Conservation (phyloP, 148 eudicot genomes). For the Rhododendron mucronatum region DNA sequence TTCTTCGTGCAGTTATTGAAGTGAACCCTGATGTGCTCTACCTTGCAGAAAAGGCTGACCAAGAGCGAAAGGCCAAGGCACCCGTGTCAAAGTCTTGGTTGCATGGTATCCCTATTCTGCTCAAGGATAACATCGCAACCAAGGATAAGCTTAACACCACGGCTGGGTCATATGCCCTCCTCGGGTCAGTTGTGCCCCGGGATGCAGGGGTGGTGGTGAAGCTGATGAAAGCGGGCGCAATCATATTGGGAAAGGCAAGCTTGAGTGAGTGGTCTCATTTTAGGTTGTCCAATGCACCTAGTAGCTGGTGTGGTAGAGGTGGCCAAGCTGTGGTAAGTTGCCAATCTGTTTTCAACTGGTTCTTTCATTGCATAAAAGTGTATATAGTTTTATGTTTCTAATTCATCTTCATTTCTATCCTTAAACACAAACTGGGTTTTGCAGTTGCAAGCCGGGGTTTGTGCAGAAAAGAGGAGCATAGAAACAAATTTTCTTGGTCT, state of each 20-base stretch:
- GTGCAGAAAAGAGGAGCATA: neutral
- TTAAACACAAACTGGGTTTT: neutral
- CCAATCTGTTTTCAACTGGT: neutral
- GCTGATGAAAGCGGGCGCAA: constrained; percentile 31
- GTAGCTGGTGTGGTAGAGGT: constrained; percentile 32
- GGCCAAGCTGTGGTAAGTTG: constrained; percentile 33
- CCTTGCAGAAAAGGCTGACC: constrained; percentile 28
- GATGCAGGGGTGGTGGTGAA: constrained; percentile 22
- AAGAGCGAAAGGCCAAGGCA: constrained; percentile 17
- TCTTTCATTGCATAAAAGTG: neutral
- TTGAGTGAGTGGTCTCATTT: constrained; percentile 33
- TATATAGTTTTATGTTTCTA: neutral
- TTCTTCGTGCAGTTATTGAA: constrained; percentile 30
- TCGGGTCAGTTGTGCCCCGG: constrained; percentile 25
- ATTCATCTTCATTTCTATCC: neutral
- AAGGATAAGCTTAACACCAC: constrained; percentile 40
- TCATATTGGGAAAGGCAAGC: constrained; percentile 38
- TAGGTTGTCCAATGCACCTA: constrained; percentile 1
- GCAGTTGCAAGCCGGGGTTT: neutral
- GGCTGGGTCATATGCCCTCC: constrained; percentile 34
- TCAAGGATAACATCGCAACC: constrained; percentile 40
- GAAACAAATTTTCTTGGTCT: neutral
- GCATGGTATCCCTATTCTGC: constrained; percentile 32
- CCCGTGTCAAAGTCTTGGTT: constrained; percentile 18
- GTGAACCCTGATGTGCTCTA: constrained; percentile 36